phyloP scores from a whole-genome alignment of 1,284 basidiomycete species.

The Microbotryomycetes sp. region DNA sequence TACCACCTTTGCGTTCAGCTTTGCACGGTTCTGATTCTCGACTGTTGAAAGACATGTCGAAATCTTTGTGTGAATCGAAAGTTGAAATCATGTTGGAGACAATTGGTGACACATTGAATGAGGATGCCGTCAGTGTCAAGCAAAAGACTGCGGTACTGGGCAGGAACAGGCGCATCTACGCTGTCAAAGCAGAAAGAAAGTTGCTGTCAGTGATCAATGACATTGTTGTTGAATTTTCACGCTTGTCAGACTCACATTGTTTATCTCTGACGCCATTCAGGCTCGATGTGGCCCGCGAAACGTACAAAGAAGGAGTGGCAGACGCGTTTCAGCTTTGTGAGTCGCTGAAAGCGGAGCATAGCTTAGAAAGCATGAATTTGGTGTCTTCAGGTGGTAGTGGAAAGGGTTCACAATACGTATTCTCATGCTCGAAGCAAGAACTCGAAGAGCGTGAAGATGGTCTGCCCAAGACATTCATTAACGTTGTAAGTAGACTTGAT shows the following conservation, averaged over 20 bases:
- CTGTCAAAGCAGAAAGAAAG: constrained; percentile 34
- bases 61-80: constrained; percentile 66
- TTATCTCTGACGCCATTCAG: constrained; percentile 55
- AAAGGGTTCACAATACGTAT: constrained; percentile 18
- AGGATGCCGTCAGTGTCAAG: constrained; percentile 49
- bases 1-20: constrained; percentile 58
- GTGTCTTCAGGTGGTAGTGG: neutral
- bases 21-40: constrained; percentile 44
- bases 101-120: constrained; percentile 62
- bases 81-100: constrained; percentile 57
- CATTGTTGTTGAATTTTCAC: constrained; percentile 47
- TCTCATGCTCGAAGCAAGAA: constrained; percentile 20
- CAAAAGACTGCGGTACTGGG: constrained; percentile 6
- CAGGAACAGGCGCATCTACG: constrained; percentile 31
- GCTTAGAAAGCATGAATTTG: constrained; percentile 23
- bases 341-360: constrained; percentile 17
- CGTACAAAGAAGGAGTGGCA: constrained; percentile 76
- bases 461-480: constrained; percentile 27
- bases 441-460: constrained; percentile 16
- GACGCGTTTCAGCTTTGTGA: constrained; percentile 63
- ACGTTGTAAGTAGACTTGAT: constrained; percentile 24
- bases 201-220: constrained; percentile 6
- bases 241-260: constrained; percentile 41
- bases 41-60: constrained; percentile 58
- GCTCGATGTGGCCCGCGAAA: constrained; percentile 85